Evolutionary conservation across 2,329 filamentous ascomycete species (phyloP).

Genomic region (Bipolaris oryzae): DNA sequence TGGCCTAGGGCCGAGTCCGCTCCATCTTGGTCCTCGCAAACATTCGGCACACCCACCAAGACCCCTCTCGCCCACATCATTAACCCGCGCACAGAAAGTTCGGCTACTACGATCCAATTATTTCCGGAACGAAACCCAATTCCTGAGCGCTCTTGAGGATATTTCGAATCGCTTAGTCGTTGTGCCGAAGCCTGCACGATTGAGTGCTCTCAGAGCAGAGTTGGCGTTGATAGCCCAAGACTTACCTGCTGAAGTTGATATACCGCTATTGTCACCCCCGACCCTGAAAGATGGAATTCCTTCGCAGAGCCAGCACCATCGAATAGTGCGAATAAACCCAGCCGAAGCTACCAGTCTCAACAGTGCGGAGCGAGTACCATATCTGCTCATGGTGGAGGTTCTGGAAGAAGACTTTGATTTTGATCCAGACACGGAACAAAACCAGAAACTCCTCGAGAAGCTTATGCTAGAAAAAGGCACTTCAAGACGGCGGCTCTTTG

Average conservation of each 20-base stretch:
- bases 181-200: slow-evolving; percentile 78
- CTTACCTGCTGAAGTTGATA: slow-evolving; percentile 81
- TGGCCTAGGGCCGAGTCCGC: slow-evolving; percentile 45
- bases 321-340: slow-evolving; percentile 82
- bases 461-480: slow-evolving; percentile 70
- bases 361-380: slow-evolving; percentile 85
- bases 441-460: slow-evolving; percentile 68
- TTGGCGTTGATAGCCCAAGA: slow-evolving; percentile 81
- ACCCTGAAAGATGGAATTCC: slow-evolving; percentile 74
- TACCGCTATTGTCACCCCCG: slow-evolving; percentile 80
- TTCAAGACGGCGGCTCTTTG: slow-evolving; percentile 58
- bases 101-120: slow-evolving; percentile 79
- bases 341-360: slow-evolving; percentile 85
- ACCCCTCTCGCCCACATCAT: slow-evolving; percentile 63
- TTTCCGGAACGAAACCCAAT: slow-evolving; percentile 80
- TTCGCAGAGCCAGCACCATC: slow-evolving; percentile 76
- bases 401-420: slow-evolving; percentile 83
- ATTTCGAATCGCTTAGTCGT: slow-evolving; percentile 84
- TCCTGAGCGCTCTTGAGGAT: slow-evolving; percentile 78
- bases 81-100: slow-evolving; percentile 71
- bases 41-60: slow-evolving; percentile 64
- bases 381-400: slow-evolving; percentile 83
- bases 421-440: slow-evolving; percentile 74
- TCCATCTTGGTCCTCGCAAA: slow-evolving; percentile 50
- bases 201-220: slow-evolving; percentile 81